phyloP scores from a whole-genome alignment of 306 rosid species.

The Oemleria cerasiformis region DNA sequence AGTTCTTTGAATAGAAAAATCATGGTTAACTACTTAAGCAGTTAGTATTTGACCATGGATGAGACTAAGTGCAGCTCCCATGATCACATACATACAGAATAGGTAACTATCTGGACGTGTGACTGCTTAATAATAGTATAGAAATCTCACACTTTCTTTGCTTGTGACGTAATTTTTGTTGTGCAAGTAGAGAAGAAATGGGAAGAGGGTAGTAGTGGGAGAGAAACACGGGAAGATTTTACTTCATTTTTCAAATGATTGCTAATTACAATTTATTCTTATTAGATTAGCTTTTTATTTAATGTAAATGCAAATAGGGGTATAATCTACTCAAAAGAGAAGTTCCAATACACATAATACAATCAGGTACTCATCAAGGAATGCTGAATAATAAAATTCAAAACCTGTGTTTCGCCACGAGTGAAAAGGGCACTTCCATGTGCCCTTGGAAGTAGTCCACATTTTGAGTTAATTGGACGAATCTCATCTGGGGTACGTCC shows the following conservation, averaged over 20 bases:
- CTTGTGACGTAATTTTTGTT: too few relatives aligned
- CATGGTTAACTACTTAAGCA: not conserved
- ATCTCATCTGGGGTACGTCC: constrained; percentile 71
- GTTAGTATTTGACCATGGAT: too few relatives aligned
- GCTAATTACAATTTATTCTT: too few relatives aligned
- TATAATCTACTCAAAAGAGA: not conserved
- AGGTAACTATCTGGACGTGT: not conserved
- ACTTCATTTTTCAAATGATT: too few relatives aligned
- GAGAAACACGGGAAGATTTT: too few relatives aligned
- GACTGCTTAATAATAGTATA: too few relatives aligned
- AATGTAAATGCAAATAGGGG: too few relatives aligned
- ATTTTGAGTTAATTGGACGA: constrained; percentile 80
- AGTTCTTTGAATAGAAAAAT: not conserved
- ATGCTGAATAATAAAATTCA: not conserved
- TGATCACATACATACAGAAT: not conserved
- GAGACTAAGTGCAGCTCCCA: too few relatives aligned
- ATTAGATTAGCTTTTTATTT: too few relatives aligned
- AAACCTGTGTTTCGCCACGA: constrained; percentile 98
- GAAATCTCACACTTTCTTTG: too few relatives aligned
- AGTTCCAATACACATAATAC: constrained; percentile 10
- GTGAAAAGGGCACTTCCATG: constrained; percentile 98
- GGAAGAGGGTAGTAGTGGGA: too few relatives aligned
- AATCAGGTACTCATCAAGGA: constrained; percentile 1
- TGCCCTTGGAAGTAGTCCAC: constrained; percentile 93
- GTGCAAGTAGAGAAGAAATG: too few relatives aligned